Evolutionary conservation across 192 early-diverging fungal genomes (phyloP).

Genomic region (Rhizophagus clarus): DNA sequence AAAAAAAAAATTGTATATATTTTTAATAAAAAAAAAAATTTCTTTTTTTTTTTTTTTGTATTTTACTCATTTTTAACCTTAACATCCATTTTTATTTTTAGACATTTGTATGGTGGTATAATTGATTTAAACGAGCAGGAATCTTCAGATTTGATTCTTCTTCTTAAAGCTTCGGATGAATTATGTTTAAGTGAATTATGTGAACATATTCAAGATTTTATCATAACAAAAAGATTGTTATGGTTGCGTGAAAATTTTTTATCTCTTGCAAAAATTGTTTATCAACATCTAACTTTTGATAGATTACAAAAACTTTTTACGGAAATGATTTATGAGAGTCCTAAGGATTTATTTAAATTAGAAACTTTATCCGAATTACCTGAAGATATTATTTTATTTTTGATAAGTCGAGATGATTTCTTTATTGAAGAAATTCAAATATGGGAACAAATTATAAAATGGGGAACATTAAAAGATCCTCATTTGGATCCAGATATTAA

Average conservation of each 20-base stretch:
- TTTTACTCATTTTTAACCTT: not conserved
- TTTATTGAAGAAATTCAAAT: conserved; percentile 24
- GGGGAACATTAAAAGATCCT: conserved; percentile 1
- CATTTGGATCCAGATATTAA: not conserved
- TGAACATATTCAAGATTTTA: conserved; percentile 8
- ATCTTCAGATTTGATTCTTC: not conserved
- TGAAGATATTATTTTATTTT: not conserved
- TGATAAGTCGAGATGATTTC: conserved; percentile 12
- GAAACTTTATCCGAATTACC: not conserved
- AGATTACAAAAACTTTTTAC: not conserved
- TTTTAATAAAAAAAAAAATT: no score
- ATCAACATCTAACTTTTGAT: not conserved
- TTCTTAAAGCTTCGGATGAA: conserved; percentile 11
- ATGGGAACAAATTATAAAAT: conserved; percentile 25
- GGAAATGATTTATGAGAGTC: not conserved
- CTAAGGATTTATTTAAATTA: not conserved
- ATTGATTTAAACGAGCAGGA: not conserved
- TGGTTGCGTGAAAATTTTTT: not conserved
- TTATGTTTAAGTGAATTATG: conserved; percentile 1
- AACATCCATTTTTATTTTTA: not conserved
- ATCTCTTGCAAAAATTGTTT: not conserved
- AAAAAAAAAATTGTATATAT: not conserved
- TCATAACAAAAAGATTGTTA: not conserved
- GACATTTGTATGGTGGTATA: conserved; percentile 1
- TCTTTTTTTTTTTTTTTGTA: not conserved